A percentile compares a stretch with the other conserved stretches of the same genome.
Conservation (phyloP, 2,329 filamentous ascomycete species). For the Claviceps arundinis region DNA sequence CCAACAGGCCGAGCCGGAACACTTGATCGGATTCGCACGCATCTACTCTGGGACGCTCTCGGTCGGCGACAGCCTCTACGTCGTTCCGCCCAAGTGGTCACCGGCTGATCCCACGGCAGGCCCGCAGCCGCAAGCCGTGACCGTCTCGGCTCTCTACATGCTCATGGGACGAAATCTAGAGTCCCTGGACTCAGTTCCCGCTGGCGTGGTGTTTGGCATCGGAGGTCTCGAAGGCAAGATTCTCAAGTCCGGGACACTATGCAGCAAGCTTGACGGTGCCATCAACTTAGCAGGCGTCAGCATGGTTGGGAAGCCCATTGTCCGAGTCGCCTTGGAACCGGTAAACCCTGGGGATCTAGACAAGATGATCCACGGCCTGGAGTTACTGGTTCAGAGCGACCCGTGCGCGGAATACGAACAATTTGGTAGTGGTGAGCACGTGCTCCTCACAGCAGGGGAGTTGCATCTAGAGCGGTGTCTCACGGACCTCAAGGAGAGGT, state of each 20-base stretch:
- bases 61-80: slow-evolving; percentile 83
- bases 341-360: slow-evolving; percentile 79
- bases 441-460: slow-evolving; percentile 86
- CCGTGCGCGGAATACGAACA: slow-evolving; percentile 94
- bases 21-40: slow-evolving; percentile 86
- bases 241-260: slow-evolving; percentile 90
- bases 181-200: slow-evolving; percentile 68
- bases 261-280: slow-evolving; percentile 72
- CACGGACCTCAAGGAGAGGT: slow-evolving; percentile 84
- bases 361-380: slow-evolving; percentile 85
- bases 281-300: slow-evolving; percentile 81
- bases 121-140: slow-evolving; percentile 69
- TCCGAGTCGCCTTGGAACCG: slow-evolving; percentile 90
- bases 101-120: slow-evolving; percentile 59
- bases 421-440: slow-evolving; percentile 84
- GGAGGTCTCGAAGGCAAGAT: slow-evolving; percentile 84
- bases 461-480: slow-evolving; percentile 87
- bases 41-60: slow-evolving; percentile 84
- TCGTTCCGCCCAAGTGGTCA: slow-evolving; percentile 85
- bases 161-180: slow-evolving; percentile 90
- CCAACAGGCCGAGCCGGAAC: slow-evolving; percentile 60
- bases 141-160: slow-evolving; percentile 78
- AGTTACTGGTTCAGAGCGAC: slow-evolving; percentile 82
- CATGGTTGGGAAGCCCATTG: slow-evolving; percentile 76
- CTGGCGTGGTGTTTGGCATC: slow-evolving; percentile 91